Evolutionary conservation across 345 rosid genomes (phyloP).

Genomic region (Litchi chinensis): DNA sequence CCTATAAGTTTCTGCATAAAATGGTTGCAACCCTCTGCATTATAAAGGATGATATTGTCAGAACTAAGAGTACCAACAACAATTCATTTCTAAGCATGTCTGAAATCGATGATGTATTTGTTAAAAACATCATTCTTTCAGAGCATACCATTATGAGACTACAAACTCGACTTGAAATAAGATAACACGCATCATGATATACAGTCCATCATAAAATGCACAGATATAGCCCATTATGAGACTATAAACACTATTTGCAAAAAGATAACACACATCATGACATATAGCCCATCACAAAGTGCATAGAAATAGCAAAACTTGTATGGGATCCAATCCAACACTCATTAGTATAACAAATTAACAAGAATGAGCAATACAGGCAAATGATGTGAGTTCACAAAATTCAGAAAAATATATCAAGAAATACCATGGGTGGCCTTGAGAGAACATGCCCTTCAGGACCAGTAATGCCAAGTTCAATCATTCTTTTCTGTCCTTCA

Average conservation of each 20-base stretch:
- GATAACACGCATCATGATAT: not conserved
- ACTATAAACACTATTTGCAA: not conserved
- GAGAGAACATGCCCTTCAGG: constrained; percentile 98
- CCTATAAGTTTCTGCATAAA: not conserved
- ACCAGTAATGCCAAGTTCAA: constrained; percentile 91
- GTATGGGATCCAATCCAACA: not conserved
- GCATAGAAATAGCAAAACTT: constrained; percentile 3
- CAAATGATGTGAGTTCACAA: constrained; percentile 9
- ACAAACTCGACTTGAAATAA: not conserved
- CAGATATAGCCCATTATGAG: constrained; percentile 2
- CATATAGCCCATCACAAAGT: not conserved
- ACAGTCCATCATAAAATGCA: not conserved
- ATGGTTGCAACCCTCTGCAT: not conserved
- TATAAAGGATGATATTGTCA: not conserved
- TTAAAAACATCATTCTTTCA: not conserved
- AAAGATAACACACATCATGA: not conserved
- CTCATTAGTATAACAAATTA: not conserved
- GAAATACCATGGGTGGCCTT: constrained; percentile 81
- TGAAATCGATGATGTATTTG: not conserved
- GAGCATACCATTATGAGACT: not conserved
- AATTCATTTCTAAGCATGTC: not conserved
- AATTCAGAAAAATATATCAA: constrained; percentile 13
- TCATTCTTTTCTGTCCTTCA: constrained; percentile 92
- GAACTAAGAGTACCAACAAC: not conserved
- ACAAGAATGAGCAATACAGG: constrained; percentile 3